These are phyloP conservation scores for Backusella liffmaniae DNA, from an alignment of 192 early-diverging fungal genomes.

Conservation along the genomic window DNA sequence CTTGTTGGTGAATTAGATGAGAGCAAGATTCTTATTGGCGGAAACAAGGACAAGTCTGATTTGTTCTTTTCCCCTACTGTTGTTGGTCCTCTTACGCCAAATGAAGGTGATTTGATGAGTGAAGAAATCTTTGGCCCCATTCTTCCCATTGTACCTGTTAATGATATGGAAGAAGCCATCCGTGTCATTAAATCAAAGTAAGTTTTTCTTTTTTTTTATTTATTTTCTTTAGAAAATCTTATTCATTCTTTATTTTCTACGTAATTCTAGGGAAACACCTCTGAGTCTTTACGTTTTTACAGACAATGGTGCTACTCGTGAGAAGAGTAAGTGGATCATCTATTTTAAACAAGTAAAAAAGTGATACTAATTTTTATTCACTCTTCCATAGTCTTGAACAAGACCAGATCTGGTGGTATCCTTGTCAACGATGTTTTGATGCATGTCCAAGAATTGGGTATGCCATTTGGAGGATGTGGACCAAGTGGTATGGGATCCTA, in stretches of 20 bases:
- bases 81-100: constrained; percentile 42
- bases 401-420: constrained; percentile 64
- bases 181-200: constrained; percentile 34
- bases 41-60: constrained; percentile 36
- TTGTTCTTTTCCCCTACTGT: constrained; percentile 61
- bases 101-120: constrained; percentile 42
- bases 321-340: not conserved
- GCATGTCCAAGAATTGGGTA: constrained; percentile 44
- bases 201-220: constrained; percentile 17
- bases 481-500: constrained; percentile 77
- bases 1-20: constrained; percentile 42
- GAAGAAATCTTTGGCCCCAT: constrained; percentile 72
- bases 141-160: constrained; percentile 49
- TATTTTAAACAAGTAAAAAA: not conserved
- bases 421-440: constrained; percentile 75
- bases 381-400: constrained; percentile 23
- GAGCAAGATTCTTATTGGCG: constrained; percentile 47
- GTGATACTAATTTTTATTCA: constrained; percentile 1
- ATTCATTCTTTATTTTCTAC: not conserved
- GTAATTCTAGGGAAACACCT: constrained; percentile 14
- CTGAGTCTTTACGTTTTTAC: constrained; percentile 30
- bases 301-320: constrained; percentile 7
- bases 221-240: constrained; percentile 5
- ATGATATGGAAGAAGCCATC: constrained; percentile 34
- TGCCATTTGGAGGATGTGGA: constrained; percentile 83